These are phyloP conservation scores for Wallacemonas sp. DNA, from an alignment of 208 protist genomes.

Conservation along the genomic window DNA sequence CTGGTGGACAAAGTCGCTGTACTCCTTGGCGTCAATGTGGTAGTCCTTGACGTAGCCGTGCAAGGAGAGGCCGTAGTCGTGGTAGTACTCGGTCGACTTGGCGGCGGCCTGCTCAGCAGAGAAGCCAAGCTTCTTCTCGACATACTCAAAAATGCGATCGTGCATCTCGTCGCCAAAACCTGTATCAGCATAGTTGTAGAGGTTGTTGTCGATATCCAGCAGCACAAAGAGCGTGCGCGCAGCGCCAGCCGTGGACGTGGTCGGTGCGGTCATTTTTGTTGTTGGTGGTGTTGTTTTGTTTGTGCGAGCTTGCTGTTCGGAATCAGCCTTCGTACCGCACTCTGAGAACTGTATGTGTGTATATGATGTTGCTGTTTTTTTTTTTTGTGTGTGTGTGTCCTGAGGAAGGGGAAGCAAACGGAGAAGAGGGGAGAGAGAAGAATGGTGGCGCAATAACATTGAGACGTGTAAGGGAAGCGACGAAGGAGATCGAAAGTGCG, in stretches of 20 bases:
- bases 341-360: too few species aligned
- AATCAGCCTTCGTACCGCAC: too few species aligned
- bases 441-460: neutral
- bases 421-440: neutral
- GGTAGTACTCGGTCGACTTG: slow-evolving; percentile 35
- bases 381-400: slow-evolving; percentile 4
- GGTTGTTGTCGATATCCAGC: slow-evolving; percentile 82
- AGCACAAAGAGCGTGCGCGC: slow-evolving; percentile 48
- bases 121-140: slow-evolving; percentile 30
- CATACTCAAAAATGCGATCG: slow-evolving; percentile 50
- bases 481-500: neutral
- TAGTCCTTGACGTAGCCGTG: slow-evolving; percentile 59
- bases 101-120: slow-evolving; percentile 34
- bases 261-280: neutral
- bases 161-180: slow-evolving; percentile 58
- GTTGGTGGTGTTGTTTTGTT: too few species aligned
- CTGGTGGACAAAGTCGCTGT: slow-evolving; percentile 69
- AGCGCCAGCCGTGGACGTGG: neutral
- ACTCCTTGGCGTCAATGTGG: slow-evolving; percentile 55
- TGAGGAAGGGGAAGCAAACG: neutral
- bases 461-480: neutral
- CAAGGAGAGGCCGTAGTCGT: slow-evolving; percentile 70
- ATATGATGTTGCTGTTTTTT: too few species aligned
- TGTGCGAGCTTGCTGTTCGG: too few species aligned
- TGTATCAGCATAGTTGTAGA: slow-evolving; percentile 65